These are phyloP conservation scores for Russula emetica DNA, from an alignment of 768 basidiomycete species.

Conservation along the genomic window DNA sequence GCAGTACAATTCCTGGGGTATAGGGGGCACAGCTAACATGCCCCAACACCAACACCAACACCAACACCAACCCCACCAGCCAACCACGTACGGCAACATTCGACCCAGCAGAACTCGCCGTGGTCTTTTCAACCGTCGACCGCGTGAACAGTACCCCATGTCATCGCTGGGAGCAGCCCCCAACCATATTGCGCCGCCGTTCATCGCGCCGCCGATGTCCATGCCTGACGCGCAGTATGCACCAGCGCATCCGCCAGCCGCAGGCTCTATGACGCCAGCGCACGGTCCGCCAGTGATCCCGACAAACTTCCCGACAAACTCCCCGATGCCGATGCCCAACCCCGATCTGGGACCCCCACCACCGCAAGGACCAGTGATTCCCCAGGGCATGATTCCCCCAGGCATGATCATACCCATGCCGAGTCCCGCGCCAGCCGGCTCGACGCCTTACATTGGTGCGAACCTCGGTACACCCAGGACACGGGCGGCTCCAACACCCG, in stretches of 20 bases:
- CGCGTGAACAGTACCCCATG: neutral
- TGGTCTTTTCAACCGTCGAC: constrained; percentile 10
- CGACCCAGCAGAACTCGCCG: constrained; percentile 12
- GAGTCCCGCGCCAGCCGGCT: constrained; percentile 5
- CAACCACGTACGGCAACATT: constrained; percentile 4
- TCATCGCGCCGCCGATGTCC: neutral
- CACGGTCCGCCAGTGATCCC: neutral
- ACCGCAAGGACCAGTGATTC: constrained; percentile 10
- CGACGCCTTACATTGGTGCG: constrained; percentile 16
- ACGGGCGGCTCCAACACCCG: too few relatives aligned
- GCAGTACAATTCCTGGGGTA: constrained; percentile 32
- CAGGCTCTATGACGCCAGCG: neutral
- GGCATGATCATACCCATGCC: constrained; percentile 18
- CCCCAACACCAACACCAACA: neutral
- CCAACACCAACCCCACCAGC: constrained; percentile 4
- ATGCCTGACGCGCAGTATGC: constrained; percentile 16
- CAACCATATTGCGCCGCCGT: constrained; percentile 1
- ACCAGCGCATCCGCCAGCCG: neutral
- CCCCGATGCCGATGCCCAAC: constrained; percentile 24
- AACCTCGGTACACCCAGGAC: neutral
- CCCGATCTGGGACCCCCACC: neutral
- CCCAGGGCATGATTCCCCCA: neutral
- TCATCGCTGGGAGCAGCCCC: constrained; percentile 8
- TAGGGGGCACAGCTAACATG: neutral
- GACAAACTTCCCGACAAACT: neutral